Conservation (phyloP, 495 filamentous ascomycete genomes). For the Daldinia loculata region DNA sequence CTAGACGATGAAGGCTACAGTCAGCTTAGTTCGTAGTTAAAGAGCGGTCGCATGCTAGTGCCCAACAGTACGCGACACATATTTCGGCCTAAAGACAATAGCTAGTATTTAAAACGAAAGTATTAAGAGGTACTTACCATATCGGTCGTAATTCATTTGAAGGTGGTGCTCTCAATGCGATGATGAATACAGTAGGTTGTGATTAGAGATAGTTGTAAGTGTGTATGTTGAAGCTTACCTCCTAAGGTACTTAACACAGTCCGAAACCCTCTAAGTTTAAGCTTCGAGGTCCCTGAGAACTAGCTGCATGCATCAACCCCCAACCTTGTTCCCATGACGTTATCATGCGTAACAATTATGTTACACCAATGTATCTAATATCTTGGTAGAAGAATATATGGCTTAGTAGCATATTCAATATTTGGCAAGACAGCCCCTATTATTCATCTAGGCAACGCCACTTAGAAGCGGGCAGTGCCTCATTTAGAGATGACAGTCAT, state of each 20-base stretch:
- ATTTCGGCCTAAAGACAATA: background rate
- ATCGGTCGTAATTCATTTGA: conserved; percentile 22
- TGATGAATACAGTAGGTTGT: background rate
- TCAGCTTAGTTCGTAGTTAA: conserved; percentile 21
- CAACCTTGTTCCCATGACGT: conserved; percentile 35
- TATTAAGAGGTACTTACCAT: conserved; percentile 20
- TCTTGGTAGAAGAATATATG: background rate
- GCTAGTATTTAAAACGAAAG: background rate
- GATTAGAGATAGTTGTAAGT: background rate
- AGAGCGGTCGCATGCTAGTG: background rate
- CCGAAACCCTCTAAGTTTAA: background rate
- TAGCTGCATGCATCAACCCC: conserved; percentile 27
- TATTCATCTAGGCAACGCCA: background rate
- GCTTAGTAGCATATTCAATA: background rate
- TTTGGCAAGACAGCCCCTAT: too few species aligned
- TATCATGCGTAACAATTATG: conserved; percentile 16
- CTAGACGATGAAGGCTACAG: conserved; percentile 8
- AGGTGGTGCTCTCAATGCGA: background rate
- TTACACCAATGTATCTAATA: too few species aligned
- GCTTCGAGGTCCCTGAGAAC: background rate
- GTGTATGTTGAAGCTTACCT: background rate
- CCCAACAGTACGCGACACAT: background rate
- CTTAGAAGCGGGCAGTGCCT: background rate
- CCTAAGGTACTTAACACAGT: background rate
- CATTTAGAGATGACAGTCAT: background rate